phyloP scores from a whole-genome alignment of 2,329 filamentous ascomycete genomes.

The Alternaria burnsii region DNA sequence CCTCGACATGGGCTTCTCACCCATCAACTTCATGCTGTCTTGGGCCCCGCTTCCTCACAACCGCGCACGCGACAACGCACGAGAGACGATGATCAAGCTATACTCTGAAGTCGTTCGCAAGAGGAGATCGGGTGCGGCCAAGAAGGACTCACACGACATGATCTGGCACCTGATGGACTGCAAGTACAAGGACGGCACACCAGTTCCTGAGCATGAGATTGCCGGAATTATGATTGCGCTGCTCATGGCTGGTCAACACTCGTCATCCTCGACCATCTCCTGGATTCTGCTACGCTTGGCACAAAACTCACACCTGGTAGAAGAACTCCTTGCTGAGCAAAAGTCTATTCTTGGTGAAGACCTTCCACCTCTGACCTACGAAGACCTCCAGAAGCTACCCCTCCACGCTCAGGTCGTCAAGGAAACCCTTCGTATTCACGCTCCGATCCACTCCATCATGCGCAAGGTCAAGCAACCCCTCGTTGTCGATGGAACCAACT shows the following conservation, averaged over 20 bases:
- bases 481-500: conserved; percentile 82
- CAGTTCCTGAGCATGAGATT: conserved; percentile 82
- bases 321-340: conserved; percentile 87
- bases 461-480: conserved; percentile 90
- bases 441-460: conserved; percentile 94
- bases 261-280: conserved; percentile 81
- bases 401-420: conserved; percentile 87
- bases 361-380: conserved; percentile 77
- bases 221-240: conserved; percentile 95
- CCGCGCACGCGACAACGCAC: conserved; percentile 79
- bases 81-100: conserved; percentile 79
- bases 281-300: conserved; percentile 88
- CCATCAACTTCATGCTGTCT: conserved; percentile 89
- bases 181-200: conserved; percentile 81
- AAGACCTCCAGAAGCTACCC: conserved; percentile 78
- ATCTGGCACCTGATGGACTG: conserved; percentile 90
- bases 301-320: conserved; percentile 76
- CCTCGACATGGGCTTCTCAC: conserved; percentile 87
- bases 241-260: conserved; percentile 92
- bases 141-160: conserved; percentile 72
- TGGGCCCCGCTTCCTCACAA: conserved; percentile 93
- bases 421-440: conserved; percentile 89
- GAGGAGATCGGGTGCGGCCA: conserved; percentile 65
- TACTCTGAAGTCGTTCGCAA: conserved; percentile 84
- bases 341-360: conserved; percentile 74